Conservation (phyloP, 306 rosid genomes). For the Sechiopsis laciniata region DNA sequence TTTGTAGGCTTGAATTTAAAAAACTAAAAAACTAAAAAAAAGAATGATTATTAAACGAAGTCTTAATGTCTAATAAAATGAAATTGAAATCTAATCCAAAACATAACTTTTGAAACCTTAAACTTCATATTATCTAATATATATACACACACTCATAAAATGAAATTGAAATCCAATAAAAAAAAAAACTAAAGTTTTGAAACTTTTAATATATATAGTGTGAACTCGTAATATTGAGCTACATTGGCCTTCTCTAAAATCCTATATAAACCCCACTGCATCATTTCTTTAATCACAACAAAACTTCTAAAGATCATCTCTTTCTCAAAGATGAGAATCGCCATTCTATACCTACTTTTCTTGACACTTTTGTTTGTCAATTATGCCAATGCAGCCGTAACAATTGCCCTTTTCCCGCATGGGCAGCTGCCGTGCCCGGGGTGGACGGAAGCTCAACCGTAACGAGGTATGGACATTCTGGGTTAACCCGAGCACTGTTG, state of each 20-base stretch:
- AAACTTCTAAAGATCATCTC: background rate
- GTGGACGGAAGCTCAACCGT: conserved; percentile 37
- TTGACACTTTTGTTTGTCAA: background rate
- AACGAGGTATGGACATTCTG: conserved; percentile 35
- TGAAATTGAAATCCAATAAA: no score
- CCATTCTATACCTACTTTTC: background rate
- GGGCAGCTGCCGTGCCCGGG: conserved; percentile 52
- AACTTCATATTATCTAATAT: no score
- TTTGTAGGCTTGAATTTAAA: no score
- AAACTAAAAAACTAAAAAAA: no score
- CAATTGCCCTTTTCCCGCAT: conserved; percentile 41
- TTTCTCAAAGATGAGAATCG: background rate
- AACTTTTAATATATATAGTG: no score
- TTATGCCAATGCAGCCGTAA: conserved; percentile 32
- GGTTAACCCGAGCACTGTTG: conserved; percentile 25
- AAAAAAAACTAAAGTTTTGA: no score
- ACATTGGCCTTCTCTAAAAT: background rate
- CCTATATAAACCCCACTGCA: background rate
- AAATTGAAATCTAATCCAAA: no score
- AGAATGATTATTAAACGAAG: no score
- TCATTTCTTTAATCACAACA: background rate
- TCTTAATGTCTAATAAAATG: no score
- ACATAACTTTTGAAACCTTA: no score
- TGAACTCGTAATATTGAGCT: no score
- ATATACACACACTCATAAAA: no score